Percentiles rank a stretch among this genome's conserved stretches.
Evolutionary conservation across 1,284 basidiomycete genomes (phyloP).

Genomic region (Rhodotorula sp.): DNA sequence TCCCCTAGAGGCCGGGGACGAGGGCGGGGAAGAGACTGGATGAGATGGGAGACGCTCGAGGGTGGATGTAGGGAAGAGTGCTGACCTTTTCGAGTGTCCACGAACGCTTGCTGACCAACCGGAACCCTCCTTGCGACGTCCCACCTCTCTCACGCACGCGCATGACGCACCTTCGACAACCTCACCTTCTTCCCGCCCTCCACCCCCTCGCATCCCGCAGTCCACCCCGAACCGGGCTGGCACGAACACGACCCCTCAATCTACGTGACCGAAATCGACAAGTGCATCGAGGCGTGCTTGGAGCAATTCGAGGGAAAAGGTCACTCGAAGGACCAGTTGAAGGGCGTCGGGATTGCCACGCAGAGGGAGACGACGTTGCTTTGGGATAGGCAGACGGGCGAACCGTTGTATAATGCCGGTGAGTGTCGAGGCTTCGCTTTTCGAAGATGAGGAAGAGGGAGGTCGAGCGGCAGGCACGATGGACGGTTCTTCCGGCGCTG

Average conservation of each 20-base stretch:
- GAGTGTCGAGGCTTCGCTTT: slow-evolving; percentile 2
- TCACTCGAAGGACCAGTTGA: slow-evolving; percentile 74
- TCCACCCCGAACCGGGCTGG: slow-evolving; percentile 61
- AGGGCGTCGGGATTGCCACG: slow-evolving; percentile 95
- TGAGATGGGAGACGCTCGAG: no score
- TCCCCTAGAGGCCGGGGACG: not conserved
- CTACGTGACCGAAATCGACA: slow-evolving; percentile 72
- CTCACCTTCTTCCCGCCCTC: not conserved
- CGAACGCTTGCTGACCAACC: not conserved
- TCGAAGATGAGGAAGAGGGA: not conserved
- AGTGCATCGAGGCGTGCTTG: slow-evolving; percentile 73
- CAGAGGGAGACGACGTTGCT: slow-evolving; percentile 95
- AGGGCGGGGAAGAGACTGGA: not conserved
- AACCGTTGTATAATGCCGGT: slow-evolving; percentile 64
- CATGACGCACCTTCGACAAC: not conserved
- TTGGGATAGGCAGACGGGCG: slow-evolving; percentile 87
- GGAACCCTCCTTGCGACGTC: not conserved
- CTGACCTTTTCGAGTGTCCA: not conserved
- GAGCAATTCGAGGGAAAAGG: slow-evolving; percentile 71
- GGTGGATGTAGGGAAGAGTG: not conserved
- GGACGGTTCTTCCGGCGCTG: no score
- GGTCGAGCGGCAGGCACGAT: no score
- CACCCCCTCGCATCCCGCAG: slow-evolving; percentile 4
- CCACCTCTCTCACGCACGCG: slow-evolving; percentile 49
- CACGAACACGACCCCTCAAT: slow-evolving; percentile 91